Evolutionary conservation across 176 grass and related monocot species (phyloP).

Genomic region (Calamus simplicifolius): DNA sequence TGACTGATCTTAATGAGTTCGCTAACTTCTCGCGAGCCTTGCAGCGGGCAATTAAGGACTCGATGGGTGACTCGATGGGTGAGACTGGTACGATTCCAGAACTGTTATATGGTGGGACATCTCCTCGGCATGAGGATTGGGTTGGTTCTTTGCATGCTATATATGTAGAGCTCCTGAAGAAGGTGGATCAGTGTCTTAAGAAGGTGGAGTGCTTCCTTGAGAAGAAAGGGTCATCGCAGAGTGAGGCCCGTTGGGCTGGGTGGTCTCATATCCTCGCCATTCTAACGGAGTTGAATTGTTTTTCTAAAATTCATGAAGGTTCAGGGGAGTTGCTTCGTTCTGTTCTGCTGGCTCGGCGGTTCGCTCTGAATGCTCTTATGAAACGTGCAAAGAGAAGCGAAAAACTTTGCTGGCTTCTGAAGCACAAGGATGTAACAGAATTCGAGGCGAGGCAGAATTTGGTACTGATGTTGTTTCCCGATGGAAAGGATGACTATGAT

Average conservation of each 20-base stretch:
- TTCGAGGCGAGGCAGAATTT: slow-evolving; percentile 84
- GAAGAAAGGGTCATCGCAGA: slow-evolving; percentile 31
- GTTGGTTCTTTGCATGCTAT: background rate
- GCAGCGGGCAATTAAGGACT: background rate
- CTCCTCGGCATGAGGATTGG: background rate
- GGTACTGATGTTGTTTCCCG: slow-evolving; percentile 81
- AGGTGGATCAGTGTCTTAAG: slow-evolving; percentile 55
- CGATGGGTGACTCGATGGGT: background rate
- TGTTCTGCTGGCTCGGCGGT: slow-evolving; percentile 41
- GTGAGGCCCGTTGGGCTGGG: slow-evolving; percentile 23
- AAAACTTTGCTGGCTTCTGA: slow-evolving; percentile 66
- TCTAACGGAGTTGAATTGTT: slow-evolving; percentile 60
- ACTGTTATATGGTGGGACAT: background rate
- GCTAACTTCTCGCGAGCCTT: background rate
- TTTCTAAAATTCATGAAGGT: slow-evolving; percentile 72
- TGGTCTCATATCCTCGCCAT: slow-evolving; percentile 51
- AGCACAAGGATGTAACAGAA: slow-evolving; percentile 68
- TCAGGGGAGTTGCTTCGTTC: slow-evolving; percentile 43
- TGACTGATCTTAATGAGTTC: too few species aligned
- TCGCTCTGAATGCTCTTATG: slow-evolving; percentile 58
- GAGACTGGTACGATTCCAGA: background rate
- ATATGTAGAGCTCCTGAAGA: slow-evolving; percentile 38
- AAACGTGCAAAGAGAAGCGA: slow-evolving; percentile 56
- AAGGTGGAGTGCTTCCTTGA: slow-evolving; percentile 49
- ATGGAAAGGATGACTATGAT: slow-evolving; percentile 69